Evolutionary conservation across 371 early-diverging fungal genomes (phyloP).

Genomic region (Rhizopus delemar): DNA sequence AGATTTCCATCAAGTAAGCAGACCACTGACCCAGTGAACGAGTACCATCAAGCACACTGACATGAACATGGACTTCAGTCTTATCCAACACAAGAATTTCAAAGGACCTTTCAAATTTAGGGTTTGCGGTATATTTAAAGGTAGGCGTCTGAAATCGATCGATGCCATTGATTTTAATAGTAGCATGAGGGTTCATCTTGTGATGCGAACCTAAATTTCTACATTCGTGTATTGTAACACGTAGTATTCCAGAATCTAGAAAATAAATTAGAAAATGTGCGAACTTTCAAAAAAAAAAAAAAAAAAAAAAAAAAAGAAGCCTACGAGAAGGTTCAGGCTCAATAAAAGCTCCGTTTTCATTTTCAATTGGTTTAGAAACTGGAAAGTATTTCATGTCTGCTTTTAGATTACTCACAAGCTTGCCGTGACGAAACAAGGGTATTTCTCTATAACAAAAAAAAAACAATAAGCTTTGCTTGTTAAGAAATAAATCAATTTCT

Average conservation of each 20-base stretch:
- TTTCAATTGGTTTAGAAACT: constrained; percentile 56
- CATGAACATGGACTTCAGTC: constrained; percentile 35
- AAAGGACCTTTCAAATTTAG: constrained; percentile 46
- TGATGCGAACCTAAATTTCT: constrained; percentile 39
- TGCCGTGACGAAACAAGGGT: constrained; percentile 48
- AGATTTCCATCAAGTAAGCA: constrained; percentile 34
- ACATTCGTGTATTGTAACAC: constrained; percentile 57
- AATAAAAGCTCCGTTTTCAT: constrained; percentile 46
- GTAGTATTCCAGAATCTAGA: constrained; percentile 55
- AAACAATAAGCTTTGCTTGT: not conserved
- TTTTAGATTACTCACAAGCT: constrained; percentile 50
- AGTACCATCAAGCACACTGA: constrained; percentile 30
- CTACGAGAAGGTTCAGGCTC: constrained; percentile 63
- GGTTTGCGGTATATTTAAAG: constrained; percentile 47
- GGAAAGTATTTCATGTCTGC: constrained; percentile 64
- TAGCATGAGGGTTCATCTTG: constrained; percentile 48
- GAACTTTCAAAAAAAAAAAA: too few relatives aligned
- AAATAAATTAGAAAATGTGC: not conserved
- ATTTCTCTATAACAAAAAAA: constrained; percentile 26
- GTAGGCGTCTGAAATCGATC: constrained; percentile 45
- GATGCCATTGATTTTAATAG: constrained; percentile 47
- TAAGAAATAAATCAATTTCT: not conserved
- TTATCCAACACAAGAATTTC: constrained; percentile 53
- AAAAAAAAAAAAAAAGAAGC: not conserved
- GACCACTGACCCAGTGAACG: constrained; percentile 48